These are phyloP conservation scores for Cenococcum geophilum DNA, from an alignment of 495 filamentous ascomycete species.

Conservation along the genomic window DNA sequence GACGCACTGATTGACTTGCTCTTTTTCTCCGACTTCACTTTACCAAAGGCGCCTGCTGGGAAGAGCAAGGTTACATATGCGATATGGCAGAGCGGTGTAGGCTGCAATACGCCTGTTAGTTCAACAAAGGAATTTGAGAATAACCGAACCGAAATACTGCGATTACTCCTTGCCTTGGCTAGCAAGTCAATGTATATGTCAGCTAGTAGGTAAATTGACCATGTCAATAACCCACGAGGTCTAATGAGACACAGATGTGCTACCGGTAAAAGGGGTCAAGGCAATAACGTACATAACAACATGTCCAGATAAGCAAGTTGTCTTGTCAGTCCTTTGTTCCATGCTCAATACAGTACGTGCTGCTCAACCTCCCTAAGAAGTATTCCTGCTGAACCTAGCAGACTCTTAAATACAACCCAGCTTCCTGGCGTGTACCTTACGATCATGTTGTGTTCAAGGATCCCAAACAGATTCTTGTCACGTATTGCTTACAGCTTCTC, in stretches of 20 bases:
- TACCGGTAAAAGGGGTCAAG: slow-evolving; percentile 80
- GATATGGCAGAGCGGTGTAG: slow-evolving; percentile 97
- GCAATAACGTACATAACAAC: slow-evolving; percentile 86
- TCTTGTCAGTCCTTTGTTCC: slow-evolving; percentile 84
- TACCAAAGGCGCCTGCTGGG: slow-evolving; percentile 59
- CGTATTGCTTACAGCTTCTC: slow-evolving; percentile 87
- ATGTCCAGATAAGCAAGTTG: slow-evolving; percentile 82
- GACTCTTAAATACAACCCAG: slow-evolving; percentile 95
- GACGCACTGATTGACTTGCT: slow-evolving; percentile 85
- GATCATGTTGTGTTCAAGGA: slow-evolving; percentile 92
- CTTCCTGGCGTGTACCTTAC: slow-evolving; percentile 89
- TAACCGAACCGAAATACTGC: slow-evolving; percentile 84
- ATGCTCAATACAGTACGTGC: slow-evolving; percentile 84
- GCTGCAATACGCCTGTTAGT: slow-evolving; percentile 82
- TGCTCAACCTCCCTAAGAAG: background rate
- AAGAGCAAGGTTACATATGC: slow-evolving; percentile 82
- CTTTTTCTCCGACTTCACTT: slow-evolving; percentile 85
- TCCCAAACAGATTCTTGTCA: slow-evolving; percentile 84
- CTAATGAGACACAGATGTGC: slow-evolving; percentile 45
- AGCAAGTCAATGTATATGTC: slow-evolving; percentile 92
- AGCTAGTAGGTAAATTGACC: slow-evolving; percentile 49
- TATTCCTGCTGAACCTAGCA: slow-evolving; percentile 35
- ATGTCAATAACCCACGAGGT: background rate
- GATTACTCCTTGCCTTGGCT: slow-evolving; percentile 76
- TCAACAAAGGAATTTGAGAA: slow-evolving; percentile 86